Evolutionary conservation across 129 eudicot species (phyloP).

Genomic region (Solidago caesia): DNA sequence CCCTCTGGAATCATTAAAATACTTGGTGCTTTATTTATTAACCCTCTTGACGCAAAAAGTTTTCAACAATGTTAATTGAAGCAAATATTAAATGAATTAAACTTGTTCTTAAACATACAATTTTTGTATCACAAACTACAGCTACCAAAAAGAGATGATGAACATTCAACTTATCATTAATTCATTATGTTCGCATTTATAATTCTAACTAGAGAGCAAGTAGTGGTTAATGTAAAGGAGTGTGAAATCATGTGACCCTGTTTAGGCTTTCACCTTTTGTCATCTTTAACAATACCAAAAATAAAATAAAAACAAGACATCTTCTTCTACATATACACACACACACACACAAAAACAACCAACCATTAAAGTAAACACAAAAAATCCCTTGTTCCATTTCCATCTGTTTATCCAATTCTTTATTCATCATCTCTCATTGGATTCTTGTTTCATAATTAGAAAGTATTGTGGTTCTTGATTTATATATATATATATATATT

Average conservation of each 20-base stretch:
- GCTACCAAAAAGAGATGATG: not conserved
- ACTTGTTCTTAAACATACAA: too few relatives aligned
- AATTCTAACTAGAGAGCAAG: conserved; percentile 2
- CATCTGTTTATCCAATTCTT: conserved; percentile 29
- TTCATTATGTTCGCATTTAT: not conserved
- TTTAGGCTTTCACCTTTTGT: conserved; percentile 38
- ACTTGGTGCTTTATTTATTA: too few relatives aligned
- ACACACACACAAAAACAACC: conserved; percentile 24
- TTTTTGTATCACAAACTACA: not conserved
- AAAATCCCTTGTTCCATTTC: conserved; percentile 32
- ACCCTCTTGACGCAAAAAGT: too few relatives aligned
- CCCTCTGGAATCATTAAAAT: too few relatives aligned
- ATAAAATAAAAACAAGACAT: not conserved
- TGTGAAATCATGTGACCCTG: conserved; percentile 41
- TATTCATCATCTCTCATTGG: conserved; percentile 23
- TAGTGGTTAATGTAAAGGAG: conserved; percentile 20
- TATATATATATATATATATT: conserved; percentile 23
- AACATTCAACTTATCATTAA: not conserved
- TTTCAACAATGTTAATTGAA: too few relatives aligned
- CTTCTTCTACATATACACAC: not conserved
- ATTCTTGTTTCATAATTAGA: conserved; percentile 13
- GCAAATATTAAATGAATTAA: too few relatives aligned
- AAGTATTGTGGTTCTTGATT: conserved; percentile 27
- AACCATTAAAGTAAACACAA: conserved; percentile 35
- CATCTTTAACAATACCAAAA: conserved; percentile 20